Base-by-base conservation (phyloP, 192 early-diverging fungal species). In the Linnemannia zychae region DNA sequence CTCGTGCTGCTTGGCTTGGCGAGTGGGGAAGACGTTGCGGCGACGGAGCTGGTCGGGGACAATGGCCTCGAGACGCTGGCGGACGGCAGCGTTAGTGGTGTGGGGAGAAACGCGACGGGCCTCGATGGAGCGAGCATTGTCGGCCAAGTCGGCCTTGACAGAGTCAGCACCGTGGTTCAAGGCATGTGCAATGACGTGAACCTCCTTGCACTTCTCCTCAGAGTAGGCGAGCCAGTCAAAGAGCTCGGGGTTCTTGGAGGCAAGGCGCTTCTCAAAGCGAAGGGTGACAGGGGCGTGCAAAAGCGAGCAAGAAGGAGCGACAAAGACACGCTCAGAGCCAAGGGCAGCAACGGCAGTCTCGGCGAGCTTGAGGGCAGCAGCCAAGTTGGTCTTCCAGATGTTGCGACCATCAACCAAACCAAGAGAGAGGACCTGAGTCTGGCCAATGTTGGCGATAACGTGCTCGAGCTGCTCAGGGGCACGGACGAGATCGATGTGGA, bases 321-420 rank as follows among this genome's bases (percentile, higher is more conserved):
- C 90, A 80, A 97, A 93, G 87, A 97, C 94, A 46, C 94, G 91
- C 28, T 95, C 91, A 48, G 92, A 77, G 36, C 96, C 95, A 63
- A 96, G 88, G 50, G 90, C 91, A 31, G 76, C 72, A 52, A 96
- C 90, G 57, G 96, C 94, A 74, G 92, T 90, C 68, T 91, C 70
- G 75, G 93, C 95, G 20, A 92, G 80, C 22, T 82, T 88, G 44
- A 99, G 90, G 68, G 96, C 94, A 75, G 90, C 88, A 75, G 87
- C 90, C 60, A 98, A 86, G 90, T 99, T 95, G 76, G 93, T 91
- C 91, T 97, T 98, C 98, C 98, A 99, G 89, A 99, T 95, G 93
- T 99, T 99, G 78, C 98, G 95, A 52, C 98, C 98, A 89, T 99
- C 94, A 75, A 99, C 92, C 57, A 99, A 90, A 87, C 98, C 98